Percentiles rank a stretch among this genome's conserved stretches.
These are phyloP conservation scores for Myxozyma lipomycoides DNA, from an alignment of 805 yeast genomes.

Conservation along the genomic window DNA sequence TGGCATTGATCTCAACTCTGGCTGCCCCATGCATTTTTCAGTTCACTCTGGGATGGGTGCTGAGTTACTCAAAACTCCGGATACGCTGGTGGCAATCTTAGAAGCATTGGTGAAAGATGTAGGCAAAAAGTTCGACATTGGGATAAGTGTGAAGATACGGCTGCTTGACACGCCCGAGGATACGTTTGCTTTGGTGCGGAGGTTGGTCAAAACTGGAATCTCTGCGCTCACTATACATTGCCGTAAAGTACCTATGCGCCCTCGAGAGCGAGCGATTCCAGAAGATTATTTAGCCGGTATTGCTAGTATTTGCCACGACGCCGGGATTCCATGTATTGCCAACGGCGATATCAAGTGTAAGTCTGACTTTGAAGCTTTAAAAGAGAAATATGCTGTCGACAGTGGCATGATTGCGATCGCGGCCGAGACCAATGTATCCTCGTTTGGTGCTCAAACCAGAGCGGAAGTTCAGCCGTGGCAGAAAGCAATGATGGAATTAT, in stretches of 20 bases:
- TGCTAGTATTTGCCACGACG: slow-evolving; percentile 54
- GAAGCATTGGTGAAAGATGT: slow-evolving; percentile 66
- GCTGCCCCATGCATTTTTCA: slow-evolving; percentile 95
- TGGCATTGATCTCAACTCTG: slow-evolving; percentile 91
- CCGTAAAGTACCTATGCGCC: slow-evolving; percentile 81
- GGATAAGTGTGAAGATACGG: slow-evolving; percentile 88
- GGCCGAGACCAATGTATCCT: slow-evolving; percentile 83
- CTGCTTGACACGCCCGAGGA: slow-evolving; percentile 60
- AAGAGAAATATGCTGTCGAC: slow-evolving; percentile 50
- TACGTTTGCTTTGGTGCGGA: slow-evolving; percentile 56
- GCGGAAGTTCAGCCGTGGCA: slow-evolving; percentile 51
- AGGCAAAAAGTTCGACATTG: slow-evolving; percentile 70
- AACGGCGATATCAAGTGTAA: slow-evolving; percentile 71
- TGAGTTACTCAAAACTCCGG: slow-evolving; percentile 80
- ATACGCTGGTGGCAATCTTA: slow-evolving; percentile 65
- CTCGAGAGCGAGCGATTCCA: slow-evolving; percentile 72
- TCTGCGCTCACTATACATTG: slow-evolving; percentile 86
- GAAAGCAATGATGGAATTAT: slow-evolving; percentile 52
- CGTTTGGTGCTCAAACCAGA: slow-evolving; percentile 44
- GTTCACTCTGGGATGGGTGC: slow-evolving; percentile 98
- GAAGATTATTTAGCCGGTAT: slow-evolving; percentile 57
- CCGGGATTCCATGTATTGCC: slow-evolving; percentile 67
- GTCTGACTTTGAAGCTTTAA: slow-evolving; percentile 52
- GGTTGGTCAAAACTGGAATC: slow-evolving; percentile 73
- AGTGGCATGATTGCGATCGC: slow-evolving; percentile 93